Evolutionary conservation across 1,284 basidiomycete species (phyloP).

Genomic region (Meira nashicola): DNA sequence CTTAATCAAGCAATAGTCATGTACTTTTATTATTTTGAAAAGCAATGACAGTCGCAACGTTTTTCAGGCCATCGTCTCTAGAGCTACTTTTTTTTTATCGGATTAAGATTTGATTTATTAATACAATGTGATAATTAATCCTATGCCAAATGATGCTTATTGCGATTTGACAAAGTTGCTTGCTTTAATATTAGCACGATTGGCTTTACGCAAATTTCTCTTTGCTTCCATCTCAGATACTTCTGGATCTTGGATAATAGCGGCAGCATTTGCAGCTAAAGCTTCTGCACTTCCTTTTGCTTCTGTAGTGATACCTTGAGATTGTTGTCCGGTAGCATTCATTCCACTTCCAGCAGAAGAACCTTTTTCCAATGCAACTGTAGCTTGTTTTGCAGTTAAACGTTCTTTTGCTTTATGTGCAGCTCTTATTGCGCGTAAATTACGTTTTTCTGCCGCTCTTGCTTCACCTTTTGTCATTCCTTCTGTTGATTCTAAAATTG

Average conservation of each 20-base stretch:
- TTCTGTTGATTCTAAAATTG: slow-evolving; percentile 37
- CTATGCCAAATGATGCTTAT: not conserved
- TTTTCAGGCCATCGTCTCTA: not conserved
- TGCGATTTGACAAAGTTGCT: slow-evolving; percentile 42
- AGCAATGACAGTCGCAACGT: not conserved
- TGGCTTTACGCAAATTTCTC: slow-evolving; percentile 29
- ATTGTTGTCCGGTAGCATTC: slow-evolving; percentile 3
- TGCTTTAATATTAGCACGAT: slow-evolving; percentile 43
- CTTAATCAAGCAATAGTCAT: no score
- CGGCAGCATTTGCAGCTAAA: not conserved
- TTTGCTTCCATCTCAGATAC: slow-evolving; percentile 5
- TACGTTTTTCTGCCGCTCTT: slow-evolving; percentile 40
- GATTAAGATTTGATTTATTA: no score
- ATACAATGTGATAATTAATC: not conserved
- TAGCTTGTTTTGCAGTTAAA: not conserved
- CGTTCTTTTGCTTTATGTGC: slow-evolving; percentile 29
- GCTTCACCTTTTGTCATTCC: slow-evolving; percentile 48
- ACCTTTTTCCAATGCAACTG: slow-evolving; percentile 1
- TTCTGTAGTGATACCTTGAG: slow-evolving; percentile 1
- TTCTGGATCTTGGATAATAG: not conserved
- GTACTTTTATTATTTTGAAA: not conserved
- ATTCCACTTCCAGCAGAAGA: not conserved
- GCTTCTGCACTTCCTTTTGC: slow-evolving; percentile 1
- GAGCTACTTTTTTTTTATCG: no score
- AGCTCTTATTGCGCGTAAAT: slow-evolving; percentile 35